These are phyloP conservation scores for Paramecium sexaurelia DNA, from an alignment of 73 alveolate species.

Conservation along the genomic window DNA sequence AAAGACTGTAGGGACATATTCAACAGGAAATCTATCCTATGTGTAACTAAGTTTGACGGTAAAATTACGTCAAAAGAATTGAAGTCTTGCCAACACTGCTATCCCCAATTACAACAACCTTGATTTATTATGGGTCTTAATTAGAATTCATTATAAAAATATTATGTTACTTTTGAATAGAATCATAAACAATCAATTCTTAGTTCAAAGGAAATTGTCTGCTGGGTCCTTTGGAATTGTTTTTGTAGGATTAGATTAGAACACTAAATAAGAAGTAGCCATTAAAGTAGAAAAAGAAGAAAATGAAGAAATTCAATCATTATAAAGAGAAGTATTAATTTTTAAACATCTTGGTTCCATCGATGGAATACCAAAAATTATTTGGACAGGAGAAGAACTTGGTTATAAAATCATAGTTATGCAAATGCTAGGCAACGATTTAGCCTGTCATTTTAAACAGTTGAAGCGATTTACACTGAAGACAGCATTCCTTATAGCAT, in stretches of 20 bases:
- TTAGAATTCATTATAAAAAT: neutral
- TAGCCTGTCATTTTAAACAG: conserved; percentile 59
- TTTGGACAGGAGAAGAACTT: conserved; percentile 62
- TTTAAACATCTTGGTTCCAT: conserved; percentile 10
- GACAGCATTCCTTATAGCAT: conserved; percentile 39
- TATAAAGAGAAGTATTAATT: conserved; percentile 57
- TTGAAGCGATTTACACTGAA: conserved; percentile 61
- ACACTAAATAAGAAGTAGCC: conserved; percentile 47
- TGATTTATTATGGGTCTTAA: neutral
- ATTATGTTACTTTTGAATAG: conserved; percentile 9
- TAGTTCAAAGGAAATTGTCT: neutral
- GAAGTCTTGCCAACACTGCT: neutral
- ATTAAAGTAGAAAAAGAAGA: conserved; percentile 63
- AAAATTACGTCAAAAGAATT: neutral
- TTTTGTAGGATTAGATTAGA: conserved; percentile 53
- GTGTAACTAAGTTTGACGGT: neutral
- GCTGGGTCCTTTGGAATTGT: conserved; percentile 40
- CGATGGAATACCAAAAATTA: conserved; percentile 50
- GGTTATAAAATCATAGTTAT: conserved; percentile 48
- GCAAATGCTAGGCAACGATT: conserved; percentile 59
- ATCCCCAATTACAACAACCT: neutral
- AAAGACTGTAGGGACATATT: neutral
- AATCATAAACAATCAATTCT: neutral
- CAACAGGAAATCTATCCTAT: neutral
- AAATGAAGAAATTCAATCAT: conserved; percentile 40